phyloP scores from a whole-genome alignment of 129 eudicot genomes.

The Helianthus annuus region DNA sequence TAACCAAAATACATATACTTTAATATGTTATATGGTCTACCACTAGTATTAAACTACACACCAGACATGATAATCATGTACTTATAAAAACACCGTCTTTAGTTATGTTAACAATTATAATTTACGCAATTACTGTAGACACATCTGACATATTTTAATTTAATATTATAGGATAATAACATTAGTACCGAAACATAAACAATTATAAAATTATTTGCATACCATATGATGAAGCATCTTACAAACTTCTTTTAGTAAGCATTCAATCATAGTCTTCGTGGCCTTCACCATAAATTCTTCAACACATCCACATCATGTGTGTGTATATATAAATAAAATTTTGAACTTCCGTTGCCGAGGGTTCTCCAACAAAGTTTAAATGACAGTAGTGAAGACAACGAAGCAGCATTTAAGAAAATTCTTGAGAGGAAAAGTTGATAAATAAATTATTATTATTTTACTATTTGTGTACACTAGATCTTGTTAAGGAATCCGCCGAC shows the following conservation, averaged over 20 bases:
- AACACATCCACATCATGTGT: neutral
- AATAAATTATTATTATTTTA: neutral
- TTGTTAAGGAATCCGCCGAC: constrained; percentile 29
- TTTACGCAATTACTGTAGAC: neutral
- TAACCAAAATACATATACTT: too few relatives aligned
- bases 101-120: neutral
- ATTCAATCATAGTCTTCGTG: neutral
- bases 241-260: neutral
- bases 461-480: neutral
- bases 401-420: neutral
- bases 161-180: neutral
- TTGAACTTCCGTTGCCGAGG: neutral
- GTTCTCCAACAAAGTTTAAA: constrained; percentile 7
- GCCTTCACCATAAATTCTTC: neutral
- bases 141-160: constrained; percentile 10
- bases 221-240: constrained; percentile 18
- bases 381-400: neutral
- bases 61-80: neutral
- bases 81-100: neutral
- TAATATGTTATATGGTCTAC: too few relatives aligned
- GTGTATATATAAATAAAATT: neutral
- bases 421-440: neutral
- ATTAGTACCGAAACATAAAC: neutral
- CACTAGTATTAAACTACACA: neutral
- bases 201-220: constrained; percentile 5